phyloP scores from a whole-genome alignment of 495 filamentous ascomycete species.

The Hyaloscypha variabilis region DNA sequence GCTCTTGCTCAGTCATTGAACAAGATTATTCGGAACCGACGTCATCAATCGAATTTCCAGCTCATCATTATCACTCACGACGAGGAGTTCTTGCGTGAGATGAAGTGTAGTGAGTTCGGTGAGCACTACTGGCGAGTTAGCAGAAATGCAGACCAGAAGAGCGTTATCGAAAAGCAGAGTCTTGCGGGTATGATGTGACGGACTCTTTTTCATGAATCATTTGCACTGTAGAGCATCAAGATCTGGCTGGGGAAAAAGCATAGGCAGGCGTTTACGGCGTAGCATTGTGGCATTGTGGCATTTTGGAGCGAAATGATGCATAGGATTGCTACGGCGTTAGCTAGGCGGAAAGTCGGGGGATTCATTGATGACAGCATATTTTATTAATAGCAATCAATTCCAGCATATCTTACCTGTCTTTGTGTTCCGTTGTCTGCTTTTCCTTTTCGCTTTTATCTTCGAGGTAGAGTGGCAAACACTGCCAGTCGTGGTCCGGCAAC shows the following conservation, averaged over 20 bases:
- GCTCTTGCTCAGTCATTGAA: constrained; percentile 84
- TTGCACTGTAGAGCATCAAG: constrained; percentile 5
- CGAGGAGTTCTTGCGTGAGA: constrained; percentile 90
- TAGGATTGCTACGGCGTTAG: not conserved
- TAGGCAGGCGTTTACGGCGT: not conserved
- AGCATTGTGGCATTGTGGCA: not conserved
- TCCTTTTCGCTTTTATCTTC: too few species aligned
- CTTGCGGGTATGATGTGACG: constrained; percentile 45
- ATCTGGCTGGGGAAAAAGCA: not conserved
- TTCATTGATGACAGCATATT: not conserved
- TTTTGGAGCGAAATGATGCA: not conserved
- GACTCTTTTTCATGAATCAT: not conserved
- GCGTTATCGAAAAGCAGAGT: constrained; percentile 75
- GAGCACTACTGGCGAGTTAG: constrained; percentile 89
- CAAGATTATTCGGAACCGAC: constrained; percentile 82
- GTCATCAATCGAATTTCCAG: constrained; percentile 91
- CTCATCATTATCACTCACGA: constrained; percentile 99
- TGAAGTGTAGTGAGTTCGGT: constrained; percentile 93
- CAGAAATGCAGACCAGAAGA: constrained; percentile 84
- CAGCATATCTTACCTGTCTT: not conserved
- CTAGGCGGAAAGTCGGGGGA: not conserved
- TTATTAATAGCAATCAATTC: not conserved
- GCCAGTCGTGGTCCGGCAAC: too few species aligned
- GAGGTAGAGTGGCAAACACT: too few species aligned
- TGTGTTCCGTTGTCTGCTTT: too few species aligned